Conservation (phyloP, 805 yeast genomes). For the Monosporozyma yasuniensis region DNA sequence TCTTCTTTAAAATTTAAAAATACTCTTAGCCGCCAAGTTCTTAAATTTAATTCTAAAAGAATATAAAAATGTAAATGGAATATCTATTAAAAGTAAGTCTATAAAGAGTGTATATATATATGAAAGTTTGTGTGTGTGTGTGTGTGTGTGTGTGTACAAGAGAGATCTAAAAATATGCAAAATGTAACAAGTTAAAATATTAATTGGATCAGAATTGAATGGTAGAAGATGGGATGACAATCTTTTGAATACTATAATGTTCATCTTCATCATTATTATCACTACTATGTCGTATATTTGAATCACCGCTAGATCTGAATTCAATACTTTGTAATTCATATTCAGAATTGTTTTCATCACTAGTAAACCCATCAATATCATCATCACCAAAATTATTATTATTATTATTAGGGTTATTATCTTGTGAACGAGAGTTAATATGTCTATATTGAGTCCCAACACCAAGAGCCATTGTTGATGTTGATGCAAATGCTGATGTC, state of each 20-base stretch:
- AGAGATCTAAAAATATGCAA: no score
- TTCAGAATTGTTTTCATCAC: slow-evolving; percentile 3
- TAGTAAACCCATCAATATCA: no score
- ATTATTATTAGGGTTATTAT: not conserved
- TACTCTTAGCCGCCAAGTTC: not conserved
- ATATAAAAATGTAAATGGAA: not conserved
- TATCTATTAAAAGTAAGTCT: not conserved
- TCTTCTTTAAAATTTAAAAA: not conserved
- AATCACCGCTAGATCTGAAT: slow-evolving; percentile 12
- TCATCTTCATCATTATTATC: not conserved
- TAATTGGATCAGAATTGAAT: slow-evolving; percentile 21
- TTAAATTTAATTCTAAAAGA: not conserved
- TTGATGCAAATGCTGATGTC: not conserved
- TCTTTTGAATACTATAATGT: slow-evolving; percentile 6
- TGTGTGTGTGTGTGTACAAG: not conserved
- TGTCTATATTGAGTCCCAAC: not conserved
- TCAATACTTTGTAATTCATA: slow-evolving; percentile 19
- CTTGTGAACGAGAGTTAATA: not conserved
- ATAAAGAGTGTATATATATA: not conserved
- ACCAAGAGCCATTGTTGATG: not conserved
- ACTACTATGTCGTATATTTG: slow-evolving; percentile 5
- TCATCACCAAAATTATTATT: slow-evolving; percentile 8
- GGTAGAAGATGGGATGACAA: slow-evolving; percentile 20
- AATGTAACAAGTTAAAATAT: not conserved
- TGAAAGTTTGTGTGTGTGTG: not conserved